Base-by-base conservation (phyloP, 352 stramenopile genomes). In the Phytophthora tubulina region DNA sequence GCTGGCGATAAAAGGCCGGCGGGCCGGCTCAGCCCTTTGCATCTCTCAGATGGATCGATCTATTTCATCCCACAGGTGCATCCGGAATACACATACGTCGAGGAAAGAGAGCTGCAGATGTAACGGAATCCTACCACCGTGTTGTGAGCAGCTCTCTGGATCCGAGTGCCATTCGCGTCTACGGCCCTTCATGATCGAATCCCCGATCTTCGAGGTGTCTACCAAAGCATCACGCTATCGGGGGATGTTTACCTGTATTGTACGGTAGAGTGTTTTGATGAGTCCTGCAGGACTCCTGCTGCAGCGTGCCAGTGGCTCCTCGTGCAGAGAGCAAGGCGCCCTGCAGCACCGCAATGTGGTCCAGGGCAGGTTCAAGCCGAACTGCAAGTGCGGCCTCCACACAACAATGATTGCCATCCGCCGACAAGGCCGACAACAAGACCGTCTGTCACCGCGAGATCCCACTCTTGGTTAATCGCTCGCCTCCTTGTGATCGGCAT, bases 401-500 rank as follows among this genome's bases (percentile, higher is more conserved):
- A 30, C 39, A 63, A 50, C 61, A 63, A 49, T 56, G 61, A 63
- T 69, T 69, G 51, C 51, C 41, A n/a, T 17, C 15, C 36, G 50
- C 21, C 15, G 59, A 21, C 46, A 41, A 38, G 38, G 35, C 36
- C 49, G 48, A 35, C 10, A 38, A 17, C 33, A 30, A 17, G 21
- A 57, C 55, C 62, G 63, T 71, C 63, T 71, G 54, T 60, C 54
- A 32, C 14, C 6, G 31, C 30, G 15, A 0, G 0, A 39, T 71
- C 54, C 63, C 63, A 71, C 63, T 49, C 5, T 33, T 13, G 8
- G 36, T 71, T 71, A 71, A 71, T 71, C 53, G 32, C 49, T 66
- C 63, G 54, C 32, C 54, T 35, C 36, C 11, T 71, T 57, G 51
- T 51, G 33, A 32, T 56, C 2, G 35, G 41, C 41, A 46, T 27